Conservation (phyloP, 257 asterid species). For the Orobanche coerulescens region DNA sequence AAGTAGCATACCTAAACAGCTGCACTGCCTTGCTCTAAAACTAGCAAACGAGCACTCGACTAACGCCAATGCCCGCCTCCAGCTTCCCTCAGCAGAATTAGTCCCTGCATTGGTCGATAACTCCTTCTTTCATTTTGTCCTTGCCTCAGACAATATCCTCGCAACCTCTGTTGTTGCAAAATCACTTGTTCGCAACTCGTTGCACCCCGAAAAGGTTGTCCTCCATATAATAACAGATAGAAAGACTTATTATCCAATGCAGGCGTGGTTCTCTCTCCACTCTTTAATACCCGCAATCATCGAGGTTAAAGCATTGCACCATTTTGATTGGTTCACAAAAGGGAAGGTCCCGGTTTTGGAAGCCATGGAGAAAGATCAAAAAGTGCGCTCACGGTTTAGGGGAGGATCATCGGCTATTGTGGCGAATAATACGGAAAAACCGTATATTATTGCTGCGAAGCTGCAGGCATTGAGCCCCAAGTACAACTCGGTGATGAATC, state of each 20-base stretch:
- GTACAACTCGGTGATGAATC: constrained; percentile 76
- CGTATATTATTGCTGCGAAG: constrained; percentile 70
- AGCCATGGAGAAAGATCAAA: constrained; percentile 90
- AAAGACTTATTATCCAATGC: constrained; percentile 78
- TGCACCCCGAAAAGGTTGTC: constrained; percentile 61
- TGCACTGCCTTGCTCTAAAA: constrained; percentile 74
- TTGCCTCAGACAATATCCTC: constrained; percentile 89
- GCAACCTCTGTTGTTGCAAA: constrained; percentile 92
- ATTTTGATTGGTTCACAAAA: constrained; percentile 85
- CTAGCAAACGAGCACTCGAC: constrained; percentile 84
- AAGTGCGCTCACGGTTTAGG: constrained; percentile 57
- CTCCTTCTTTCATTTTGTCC: constrained; percentile 74
- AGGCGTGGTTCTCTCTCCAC: constrained; percentile 86
- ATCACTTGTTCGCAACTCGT: constrained; percentile 62
- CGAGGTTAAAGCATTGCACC: constrained; percentile 79
- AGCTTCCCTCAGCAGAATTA: constrained; percentile 76
- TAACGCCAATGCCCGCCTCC: constrained; percentile 83
- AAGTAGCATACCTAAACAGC: constrained; percentile 93
- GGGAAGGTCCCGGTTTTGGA: constrained; percentile 82
- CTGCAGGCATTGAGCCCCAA: constrained; percentile 84
- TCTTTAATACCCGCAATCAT: constrained; percentile 58
- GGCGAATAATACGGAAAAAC: constrained; percentile 64
- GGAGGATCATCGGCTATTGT: constrained; percentile 86
- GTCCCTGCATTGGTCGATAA: constrained; percentile 87
- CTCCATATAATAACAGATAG: constrained; percentile 69